Base-by-base conservation (phyloP, 352 stramenopile genomes). In the Pythium phragmitis region DNA sequence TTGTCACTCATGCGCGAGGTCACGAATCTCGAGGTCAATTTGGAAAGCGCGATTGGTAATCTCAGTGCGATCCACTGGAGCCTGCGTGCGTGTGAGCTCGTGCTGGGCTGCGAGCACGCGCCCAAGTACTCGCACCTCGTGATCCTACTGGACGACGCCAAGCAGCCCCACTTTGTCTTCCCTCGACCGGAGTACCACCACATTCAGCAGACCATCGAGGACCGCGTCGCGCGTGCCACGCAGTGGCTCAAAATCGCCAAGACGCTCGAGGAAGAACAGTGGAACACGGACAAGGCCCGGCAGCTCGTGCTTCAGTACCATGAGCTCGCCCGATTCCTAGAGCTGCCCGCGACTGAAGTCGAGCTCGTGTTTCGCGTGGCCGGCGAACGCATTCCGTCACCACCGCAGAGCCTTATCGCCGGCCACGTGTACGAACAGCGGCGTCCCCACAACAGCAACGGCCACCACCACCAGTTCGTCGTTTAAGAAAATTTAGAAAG, bases 51-150 rank as follows among this genome's bases (percentile, higher is more conserved):
- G 13, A 72, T 87, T 16, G 61, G 68, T 14, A 81, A 75, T n/a
- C 60, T 94, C 33, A 75, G 66, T 14, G 76, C 83, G 21, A 76
- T 92, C 34, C 85, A 94, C 48, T 94, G 85, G 85, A 92, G 81
- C 45, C 65, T 94, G 34, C 79, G 82, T 4, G 85, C 85, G 11
- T 94, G 83, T 51, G 60, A 74, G 42, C 71, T 92, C 19, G 82
- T 92, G 1, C 72, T 94, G 0, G 71, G 68, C 1, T 77, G 69
- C 13, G 67, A 75, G 9, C 63, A 66, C 8, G 70, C 84, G 2
- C 85, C 85, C 1, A 76, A 79, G 33, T 94, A 90, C 45, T 75
- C 85, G 2, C 82, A 94, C 30, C 53, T 94, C 55, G 82, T 85
- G 2, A 72, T 91, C 17, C 55, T 92, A 8, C 55, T 92, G 9